Conservation (phyloP, 768 basidiomycete genomes). For the Rubroboletus satanas region DNA sequence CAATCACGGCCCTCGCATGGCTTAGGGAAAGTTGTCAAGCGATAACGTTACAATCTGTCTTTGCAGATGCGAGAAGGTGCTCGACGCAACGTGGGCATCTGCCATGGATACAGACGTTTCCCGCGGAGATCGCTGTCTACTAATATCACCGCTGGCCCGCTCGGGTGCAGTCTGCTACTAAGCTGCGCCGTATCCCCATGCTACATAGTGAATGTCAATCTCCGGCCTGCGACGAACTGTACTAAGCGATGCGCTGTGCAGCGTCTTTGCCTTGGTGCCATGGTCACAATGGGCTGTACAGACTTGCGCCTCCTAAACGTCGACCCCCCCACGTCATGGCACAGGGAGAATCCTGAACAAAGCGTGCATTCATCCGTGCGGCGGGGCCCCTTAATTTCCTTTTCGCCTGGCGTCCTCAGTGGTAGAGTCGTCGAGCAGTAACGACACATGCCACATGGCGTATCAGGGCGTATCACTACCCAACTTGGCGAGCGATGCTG, state of each 20-base stretch:
- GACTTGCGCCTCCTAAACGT: conserved; percentile 18
- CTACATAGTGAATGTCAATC: conserved; percentile 14
- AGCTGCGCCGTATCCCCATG: conserved; percentile 24
- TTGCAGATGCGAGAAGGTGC: conserved; percentile 15
- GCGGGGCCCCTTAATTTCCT: conserved; percentile 19
- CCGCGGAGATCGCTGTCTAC: conserved; percentile 27
- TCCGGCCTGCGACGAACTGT: conserved; percentile 16
- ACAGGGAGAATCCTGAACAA: conserved; percentile 9
- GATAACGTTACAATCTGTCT: conserved; percentile 24
- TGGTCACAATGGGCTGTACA: not conserved
- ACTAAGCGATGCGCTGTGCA: conserved; percentile 2
- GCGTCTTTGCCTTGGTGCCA: not conserved
- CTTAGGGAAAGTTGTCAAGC: conserved; percentile 11
- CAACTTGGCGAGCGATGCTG: conserved; percentile 11
- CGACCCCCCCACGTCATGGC: conserved; percentile 22
- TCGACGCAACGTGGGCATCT: conserved; percentile 25
- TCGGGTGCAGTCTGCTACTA: conserved; percentile 10
- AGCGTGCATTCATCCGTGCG: not conserved
- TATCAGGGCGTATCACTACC: conserved; percentile 22
- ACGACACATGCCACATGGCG: conserved; percentile 22
- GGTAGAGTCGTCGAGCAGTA: conserved; percentile 11
- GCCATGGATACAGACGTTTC: conserved; percentile 29
- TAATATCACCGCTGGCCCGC: conserved; percentile 6
- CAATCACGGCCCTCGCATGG: conserved; percentile 11
- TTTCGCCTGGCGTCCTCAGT: not conserved